A percentile compares a stretch with the other conserved stretches of the same genome.
These are phyloP conservation scores for Arthroderma sp. DNA, from an alignment of 2,329 filamentous ascomycete species.

Conservation along the genomic window DNA sequence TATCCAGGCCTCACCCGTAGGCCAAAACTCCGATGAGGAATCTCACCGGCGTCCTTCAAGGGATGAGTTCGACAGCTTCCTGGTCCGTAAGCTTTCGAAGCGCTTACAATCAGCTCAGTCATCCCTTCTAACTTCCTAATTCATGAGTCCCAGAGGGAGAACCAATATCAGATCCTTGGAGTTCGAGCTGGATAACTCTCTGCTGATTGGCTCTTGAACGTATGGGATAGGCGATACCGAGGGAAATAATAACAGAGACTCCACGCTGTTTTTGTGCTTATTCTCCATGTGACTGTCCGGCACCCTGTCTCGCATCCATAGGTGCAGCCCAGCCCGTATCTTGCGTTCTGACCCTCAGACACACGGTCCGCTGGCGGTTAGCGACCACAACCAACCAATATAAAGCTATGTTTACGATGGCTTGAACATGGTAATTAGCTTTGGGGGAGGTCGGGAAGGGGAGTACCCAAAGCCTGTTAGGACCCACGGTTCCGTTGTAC, in stretches of 20 bases:
- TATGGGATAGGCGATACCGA: background rate
- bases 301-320: conserved; percentile 3
- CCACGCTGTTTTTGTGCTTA: background rate
- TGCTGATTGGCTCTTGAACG: background rate
- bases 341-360: background rate
- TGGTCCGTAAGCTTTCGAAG: background rate
- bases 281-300: background rate
- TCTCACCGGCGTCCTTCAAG: background rate
- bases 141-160: background rate
- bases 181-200: background rate
- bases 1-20: background rate
- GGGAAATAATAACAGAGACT: background rate
- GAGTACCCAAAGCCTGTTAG: background rate
- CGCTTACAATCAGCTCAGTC: background rate
- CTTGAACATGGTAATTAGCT: background rate
- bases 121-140: background rate
- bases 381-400: background rate
- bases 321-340: conserved; percentile 1
- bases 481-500: conserved; percentile 3
- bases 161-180: background rate
- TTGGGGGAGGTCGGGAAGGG: background rate
- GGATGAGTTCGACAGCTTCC: background rate
- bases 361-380: conserved; percentile 1
- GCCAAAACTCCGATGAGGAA: background rate
- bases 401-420: background rate